A percentile compares a stretch with the other conserved stretches of the same genome.
phyloP scores from a whole-genome alignment of 306 rosid species.

The Cucurbita pepo region DNA sequence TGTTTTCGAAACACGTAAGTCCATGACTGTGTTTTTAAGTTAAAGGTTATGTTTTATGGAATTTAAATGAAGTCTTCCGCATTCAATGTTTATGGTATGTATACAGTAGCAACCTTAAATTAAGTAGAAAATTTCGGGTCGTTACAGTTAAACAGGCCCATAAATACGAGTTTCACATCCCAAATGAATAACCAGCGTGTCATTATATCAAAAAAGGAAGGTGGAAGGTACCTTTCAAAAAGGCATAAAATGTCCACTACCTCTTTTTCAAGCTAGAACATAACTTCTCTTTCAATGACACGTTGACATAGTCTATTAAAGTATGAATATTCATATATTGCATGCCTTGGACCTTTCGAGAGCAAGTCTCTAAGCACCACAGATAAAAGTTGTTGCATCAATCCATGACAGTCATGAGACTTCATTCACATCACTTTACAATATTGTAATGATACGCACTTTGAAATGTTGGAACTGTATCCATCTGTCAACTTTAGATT shows the following conservation, averaged over 20 bases:
- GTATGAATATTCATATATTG: not conserved
- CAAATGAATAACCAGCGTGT: not conserved
- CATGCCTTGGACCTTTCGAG: not conserved
- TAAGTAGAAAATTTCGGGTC: too few relatives aligned
- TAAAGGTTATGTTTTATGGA: too few relatives aligned
- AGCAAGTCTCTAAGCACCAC: not conserved
- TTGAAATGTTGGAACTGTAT: not conserved
- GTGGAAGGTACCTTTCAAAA: too few relatives aligned
- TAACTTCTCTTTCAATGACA: not conserved
- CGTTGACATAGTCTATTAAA: not conserved
- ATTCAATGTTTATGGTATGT: too few relatives aligned
- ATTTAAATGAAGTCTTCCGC: too few relatives aligned
- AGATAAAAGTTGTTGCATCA: not conserved
- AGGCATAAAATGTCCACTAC: too few relatives aligned
- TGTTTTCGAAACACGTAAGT: too few relatives aligned
- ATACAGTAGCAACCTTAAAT: too few relatives aligned
- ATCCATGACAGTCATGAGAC: not conserved
- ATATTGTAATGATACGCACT: not conserved
- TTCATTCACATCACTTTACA: not conserved
- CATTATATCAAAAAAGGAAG: not conserved
- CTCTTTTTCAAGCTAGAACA: not conserved
- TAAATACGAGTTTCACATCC: not conserved
- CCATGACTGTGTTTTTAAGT: too few relatives aligned
- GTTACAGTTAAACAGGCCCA: not conserved
- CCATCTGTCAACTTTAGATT: too few relatives aligned